Percentiles rank a stretch among this genome's conserved stretches.
phyloP scores from a whole-genome alignment of 495 filamentous ascomycete genomes.

The Daldinia childiae region DNA sequence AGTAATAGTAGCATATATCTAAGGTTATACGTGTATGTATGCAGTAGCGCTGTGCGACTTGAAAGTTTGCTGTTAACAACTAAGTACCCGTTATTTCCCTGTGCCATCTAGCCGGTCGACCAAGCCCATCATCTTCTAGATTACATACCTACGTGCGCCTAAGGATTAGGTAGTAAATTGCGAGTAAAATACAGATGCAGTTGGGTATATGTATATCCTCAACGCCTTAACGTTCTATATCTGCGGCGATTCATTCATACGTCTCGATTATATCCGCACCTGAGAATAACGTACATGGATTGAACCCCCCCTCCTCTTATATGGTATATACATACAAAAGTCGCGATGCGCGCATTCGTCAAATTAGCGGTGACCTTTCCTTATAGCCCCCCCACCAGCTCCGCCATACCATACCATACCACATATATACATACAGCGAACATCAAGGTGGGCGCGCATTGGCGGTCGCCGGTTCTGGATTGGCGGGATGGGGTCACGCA shows the following conservation, averaged over 20 bases:
- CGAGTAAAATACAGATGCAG: constrained; percentile 1
- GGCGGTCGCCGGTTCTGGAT: constrained; percentile 24
- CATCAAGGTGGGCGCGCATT: constrained; percentile 12
- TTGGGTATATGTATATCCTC: background rate
- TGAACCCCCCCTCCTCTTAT: background rate
- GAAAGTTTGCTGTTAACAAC: background rate
- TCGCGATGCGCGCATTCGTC: constrained; percentile 22
- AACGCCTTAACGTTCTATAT: background rate
- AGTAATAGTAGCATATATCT: constrained; percentile 5
- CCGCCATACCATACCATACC: constrained; percentile 5
- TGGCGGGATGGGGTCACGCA: constrained; percentile 13
- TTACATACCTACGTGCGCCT: too few species aligned
- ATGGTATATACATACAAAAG: background rate
- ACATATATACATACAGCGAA: background rate
- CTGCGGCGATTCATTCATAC: background rate
- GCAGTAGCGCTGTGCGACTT: constrained; percentile 11
- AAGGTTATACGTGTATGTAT: background rate
- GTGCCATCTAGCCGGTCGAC: constrained; percentile 10
- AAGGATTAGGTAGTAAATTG: constrained; percentile 17
- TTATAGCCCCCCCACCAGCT: constrained; percentile 13
- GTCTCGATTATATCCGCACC: constrained; percentile 22
- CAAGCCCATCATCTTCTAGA: too few species aligned
- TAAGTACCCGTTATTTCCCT: constrained; percentile 5
- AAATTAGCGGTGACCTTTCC: constrained; percentile 16
- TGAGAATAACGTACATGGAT: constrained; percentile 4